A percentile compares a stretch with the other conserved stretches of the same genome.
Conservation (phyloP, 305 asterid species). For the Plantago rigida region DNA sequence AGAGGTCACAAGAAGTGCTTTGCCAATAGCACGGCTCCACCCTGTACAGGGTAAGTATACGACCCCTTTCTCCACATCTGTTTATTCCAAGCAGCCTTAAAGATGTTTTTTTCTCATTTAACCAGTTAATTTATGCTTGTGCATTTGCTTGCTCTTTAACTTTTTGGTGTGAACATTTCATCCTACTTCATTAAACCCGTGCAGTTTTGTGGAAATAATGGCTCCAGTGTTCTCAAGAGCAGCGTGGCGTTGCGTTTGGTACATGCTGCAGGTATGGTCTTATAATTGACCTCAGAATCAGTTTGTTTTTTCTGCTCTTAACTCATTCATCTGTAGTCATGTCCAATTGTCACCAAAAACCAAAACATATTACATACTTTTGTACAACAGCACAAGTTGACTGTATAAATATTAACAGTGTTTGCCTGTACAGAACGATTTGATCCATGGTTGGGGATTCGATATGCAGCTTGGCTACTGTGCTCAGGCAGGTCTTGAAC, state of each 20-base stretch:
- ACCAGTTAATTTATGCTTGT: not conserved
- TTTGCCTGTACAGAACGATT: conserved; percentile 51
- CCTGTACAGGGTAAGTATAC: conserved; percentile 70
- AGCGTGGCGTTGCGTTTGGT: conserved; percentile 95
- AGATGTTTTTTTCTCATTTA: not conserved
- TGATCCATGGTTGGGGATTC: conserved; percentile 97
- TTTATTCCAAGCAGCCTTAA: not conserved
- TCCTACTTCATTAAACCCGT: not conserved
- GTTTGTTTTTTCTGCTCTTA: not conserved
- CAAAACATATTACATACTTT: not conserved
- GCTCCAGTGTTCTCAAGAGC: conserved; percentile 91
- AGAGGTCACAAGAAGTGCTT: conserved; percentile 63
- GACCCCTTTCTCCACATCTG: not conserved
- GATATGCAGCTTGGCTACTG: conserved; percentile 90
- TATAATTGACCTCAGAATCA: not conserved
- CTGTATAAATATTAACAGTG: conserved; percentile 13
- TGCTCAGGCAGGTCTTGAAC: conserved; percentile 57
- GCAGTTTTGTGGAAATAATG: conserved; percentile 97
- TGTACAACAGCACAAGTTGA: not conserved
- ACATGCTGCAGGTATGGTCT: conserved; percentile 64
- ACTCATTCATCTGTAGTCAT: too few relatives aligned
- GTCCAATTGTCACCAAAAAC: too few relatives aligned
- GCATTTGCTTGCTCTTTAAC: too few relatives aligned
- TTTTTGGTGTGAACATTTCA: not conserved
- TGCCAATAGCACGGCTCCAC: conserved; percentile 64